Conservation (phyloP, 2,329 filamentous ascomycete genomes). For the Phialocephala sp. region DNA sequence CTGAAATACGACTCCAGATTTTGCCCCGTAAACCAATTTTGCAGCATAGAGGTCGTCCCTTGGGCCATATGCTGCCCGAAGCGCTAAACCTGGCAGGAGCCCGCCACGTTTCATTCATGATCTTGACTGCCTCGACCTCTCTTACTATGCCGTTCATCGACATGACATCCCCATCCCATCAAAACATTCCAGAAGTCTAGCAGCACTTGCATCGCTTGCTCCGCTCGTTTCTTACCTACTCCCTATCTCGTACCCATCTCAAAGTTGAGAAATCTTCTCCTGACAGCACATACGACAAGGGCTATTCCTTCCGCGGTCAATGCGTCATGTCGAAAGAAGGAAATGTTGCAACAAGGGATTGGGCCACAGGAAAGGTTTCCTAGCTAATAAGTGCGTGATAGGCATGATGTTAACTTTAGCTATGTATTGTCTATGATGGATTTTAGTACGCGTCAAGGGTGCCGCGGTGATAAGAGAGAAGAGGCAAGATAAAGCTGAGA, state of each 20-base stretch:
- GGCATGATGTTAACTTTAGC: conserved; percentile 16
- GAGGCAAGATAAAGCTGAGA: conserved; percentile 41
- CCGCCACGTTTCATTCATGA: neutral
- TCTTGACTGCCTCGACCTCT: neutral
- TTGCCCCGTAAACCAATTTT: neutral
- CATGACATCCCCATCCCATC: conserved; percentile 8
- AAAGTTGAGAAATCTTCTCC: conserved; percentile 7
- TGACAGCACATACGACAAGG: conserved; percentile 24
- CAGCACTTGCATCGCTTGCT: conserved; percentile 16
- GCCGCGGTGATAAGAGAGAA: conserved; percentile 47
- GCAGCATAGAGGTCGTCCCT: neutral
- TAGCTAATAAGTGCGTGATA: conserved; percentile 11
- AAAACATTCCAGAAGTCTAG: conserved; percentile 21
- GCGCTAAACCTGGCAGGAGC: neutral
- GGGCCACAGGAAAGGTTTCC: conserved; percentile 13
- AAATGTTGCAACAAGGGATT: conserved; percentile 17
- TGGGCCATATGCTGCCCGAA: neutral
- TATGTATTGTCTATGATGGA: conserved; percentile 11
- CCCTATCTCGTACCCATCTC: conserved; percentile 10
- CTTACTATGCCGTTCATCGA: conserved; percentile 14
- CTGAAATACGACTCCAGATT: neutral
- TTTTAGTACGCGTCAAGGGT: neutral
- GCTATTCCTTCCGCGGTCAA: conserved; percentile 22
- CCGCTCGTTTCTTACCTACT: neutral
- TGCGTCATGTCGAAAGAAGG: conserved; percentile 21